Base-by-base conservation (phyloP, 805 yeast species). In the Candida boleticola region DNA sequence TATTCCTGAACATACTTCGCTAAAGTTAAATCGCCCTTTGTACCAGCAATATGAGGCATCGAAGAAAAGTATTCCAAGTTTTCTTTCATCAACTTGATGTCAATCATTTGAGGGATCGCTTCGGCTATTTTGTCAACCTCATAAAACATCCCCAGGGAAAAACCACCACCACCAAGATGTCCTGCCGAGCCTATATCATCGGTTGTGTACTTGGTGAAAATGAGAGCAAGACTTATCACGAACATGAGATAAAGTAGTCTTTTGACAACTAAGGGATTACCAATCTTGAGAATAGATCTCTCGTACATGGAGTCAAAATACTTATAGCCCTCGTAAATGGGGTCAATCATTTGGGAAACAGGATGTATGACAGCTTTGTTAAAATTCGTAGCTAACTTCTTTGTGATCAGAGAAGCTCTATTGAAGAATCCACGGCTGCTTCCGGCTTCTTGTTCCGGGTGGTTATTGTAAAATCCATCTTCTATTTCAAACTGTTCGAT, bases 21-120 rank as follows among this genome's bases (percentile, higher is more conserved):
- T 29, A 89, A 63, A 0, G 92, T 76, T 45, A 80, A 61, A 59
- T 89, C 97, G 16, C 96, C 98, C 13, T 80, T 77, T 2, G 97
- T 83, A 3, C 98, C 98, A 0, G 97, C 80, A 49, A 84, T 63
- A 58, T 89, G 97, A 2, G 96, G 89, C 80, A 89, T 79, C 5
- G 85, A 76, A 21, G 90, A 80, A 19, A 89, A 57, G 52, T 86
- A 87, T 50, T 85, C 85, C 43, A 85, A 54, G 47, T 82, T 80
- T 36, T 78, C 82, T 52, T 82, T 82, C 60, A 92, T 68, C 18
- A 77, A 60, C 19, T 76, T 73, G 5, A 71, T 60, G 53, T 80
- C 85, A 23, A 87, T 67, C 35, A 48, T 57, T 34, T 75, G 71
- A n/a, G 63, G 60, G 5, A 85, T 68, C 37, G 76, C 75, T 4